Conservation (phyloP, 345 rosid genomes). For the Physaria fendleri region DNA sequence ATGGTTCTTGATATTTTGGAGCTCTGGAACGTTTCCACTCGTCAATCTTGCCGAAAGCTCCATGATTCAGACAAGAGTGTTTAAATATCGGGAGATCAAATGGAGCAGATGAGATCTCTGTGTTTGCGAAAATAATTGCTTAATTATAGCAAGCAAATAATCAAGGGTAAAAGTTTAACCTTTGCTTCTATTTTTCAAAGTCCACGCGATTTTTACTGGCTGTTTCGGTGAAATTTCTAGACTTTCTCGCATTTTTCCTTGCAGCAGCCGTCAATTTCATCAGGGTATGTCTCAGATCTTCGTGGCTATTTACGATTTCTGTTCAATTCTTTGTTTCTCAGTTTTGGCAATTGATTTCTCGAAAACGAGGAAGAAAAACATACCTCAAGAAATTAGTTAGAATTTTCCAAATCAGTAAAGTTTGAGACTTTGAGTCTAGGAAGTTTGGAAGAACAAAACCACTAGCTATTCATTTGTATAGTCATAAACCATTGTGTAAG, state of each 20-base stretch:
- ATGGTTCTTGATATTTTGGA: constrained; percentile 5
- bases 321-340: neutral
- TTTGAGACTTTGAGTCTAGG: neutral
- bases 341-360: neutral
- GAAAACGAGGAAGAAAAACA: neutral
- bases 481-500: neutral
- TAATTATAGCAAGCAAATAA: neutral
- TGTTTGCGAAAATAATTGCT: neutral
- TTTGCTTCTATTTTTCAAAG: constrained; percentile 15
- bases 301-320: neutral
- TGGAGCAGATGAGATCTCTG: constrained; percentile 5
- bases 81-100: neutral
- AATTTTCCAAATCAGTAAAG: neutral
- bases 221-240: neutral
- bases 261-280: constrained; percentile 2
- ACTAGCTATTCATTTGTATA: neutral
- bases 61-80: neutral
- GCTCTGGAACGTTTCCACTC: constrained; percentile 1
- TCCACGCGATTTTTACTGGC: constrained; percentile 17
- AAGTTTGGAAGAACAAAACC: neutral
- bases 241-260: neutral
- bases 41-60: constrained; percentile 11
- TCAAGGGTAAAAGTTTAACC: neutral
- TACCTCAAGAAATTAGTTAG: neutral
- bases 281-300: constrained; percentile 22